Evolutionary conservation across 2,329 filamentous ascomycete genomes (phyloP), one percentile per base, ranked within the genome.

Genomic region (Cryphonectria parasitica): DNA sequence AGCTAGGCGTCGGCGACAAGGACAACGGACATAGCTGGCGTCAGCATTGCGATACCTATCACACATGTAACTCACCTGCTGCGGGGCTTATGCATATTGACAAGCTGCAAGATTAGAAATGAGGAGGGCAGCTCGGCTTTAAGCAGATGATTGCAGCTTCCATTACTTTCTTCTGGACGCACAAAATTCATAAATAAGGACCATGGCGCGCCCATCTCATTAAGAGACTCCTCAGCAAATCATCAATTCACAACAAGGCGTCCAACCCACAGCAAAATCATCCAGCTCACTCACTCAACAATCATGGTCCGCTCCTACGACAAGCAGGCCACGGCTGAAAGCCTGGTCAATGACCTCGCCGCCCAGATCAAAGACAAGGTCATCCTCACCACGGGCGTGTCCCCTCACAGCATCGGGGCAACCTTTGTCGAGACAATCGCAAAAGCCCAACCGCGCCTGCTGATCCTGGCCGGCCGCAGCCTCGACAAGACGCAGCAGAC

Each of bases 401-500:
- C 71, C 11, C 70, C 67, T 3, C 49, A 67, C 11, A 68, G 74
- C 15, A 63, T 75, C 17, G 75, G 73, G 0, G 73, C 74, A 6
- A 70, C 68, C 7, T 67, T 69, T 15, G 72, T 72, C 34, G 68
- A 68, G 15, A 63, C 65, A 17, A 69, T 76, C 25, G 74, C 75
- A 2, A 61, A 67, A 13, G 63, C 67, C 25, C 71, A 70, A 0
- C 75, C 75, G 0, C 68, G 52, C 6, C 62, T 69, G 28, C 52
- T 76, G n/a, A 74, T 76, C 25, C 71, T 76, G 31, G 71, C 75
- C 5, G 68, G 66, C 7, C 71, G 71, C 15, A 71, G 31, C 66
- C 61, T 69, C 56, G 49, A 58, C 54, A 76, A 75, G 63, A 74
- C 76, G 1, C 77, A 78, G 22, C 72, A 82, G 2, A 80, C 83